Evolutionary conservation across 805 yeast genomes (phyloP).

Genomic region (Wickerhamomyces bisporus): DNA sequence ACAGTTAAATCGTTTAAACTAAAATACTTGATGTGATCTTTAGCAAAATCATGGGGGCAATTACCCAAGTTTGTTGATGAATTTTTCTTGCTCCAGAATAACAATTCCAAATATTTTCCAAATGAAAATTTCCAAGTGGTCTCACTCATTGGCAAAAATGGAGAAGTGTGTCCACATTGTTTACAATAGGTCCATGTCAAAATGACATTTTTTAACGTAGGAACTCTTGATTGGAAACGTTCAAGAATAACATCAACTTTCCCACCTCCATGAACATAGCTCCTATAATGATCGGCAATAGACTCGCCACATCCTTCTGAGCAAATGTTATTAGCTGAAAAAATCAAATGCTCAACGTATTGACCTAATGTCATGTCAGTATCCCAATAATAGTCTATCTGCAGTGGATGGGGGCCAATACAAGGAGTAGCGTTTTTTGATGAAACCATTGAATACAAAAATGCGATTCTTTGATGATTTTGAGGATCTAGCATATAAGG

Average conservation of each 20-base stretch:
- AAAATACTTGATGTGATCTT: constrained; percentile 79
- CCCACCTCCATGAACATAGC: constrained; percentile 85
- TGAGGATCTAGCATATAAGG: constrained; percentile 63
- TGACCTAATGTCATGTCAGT: constrained; percentile 88
- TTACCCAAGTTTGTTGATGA: constrained; percentile 53
- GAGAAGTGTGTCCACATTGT: constrained; percentile 67
- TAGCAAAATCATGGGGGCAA: constrained; percentile 78
- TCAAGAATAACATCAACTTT: constrained; percentile 76
- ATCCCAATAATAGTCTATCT: constrained; percentile 85
- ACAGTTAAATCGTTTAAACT: constrained; percentile 76
- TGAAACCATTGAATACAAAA: constrained; percentile 78
- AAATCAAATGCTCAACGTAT: constrained; percentile 73
- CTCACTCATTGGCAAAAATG: constrained; percentile 77
- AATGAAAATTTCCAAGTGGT: constrained; percentile 86
- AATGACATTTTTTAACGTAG: constrained; percentile 62
- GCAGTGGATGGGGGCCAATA: constrained; percentile 80
- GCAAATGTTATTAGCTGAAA: constrained; percentile 63
- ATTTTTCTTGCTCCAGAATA: constrained; percentile 65
- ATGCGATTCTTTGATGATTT: constrained; percentile 72
- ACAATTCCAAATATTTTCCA: constrained; percentile 85
- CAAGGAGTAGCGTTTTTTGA: constrained; percentile 87
- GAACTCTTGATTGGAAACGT: constrained; percentile 46
- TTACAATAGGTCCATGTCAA: constrained; percentile 92
- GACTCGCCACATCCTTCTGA: constrained; percentile 76
- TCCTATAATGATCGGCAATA: constrained; percentile 69